phyloP scores from a whole-genome alignment of 441 rosid genomes.

The Jatropha multifida region DNA sequence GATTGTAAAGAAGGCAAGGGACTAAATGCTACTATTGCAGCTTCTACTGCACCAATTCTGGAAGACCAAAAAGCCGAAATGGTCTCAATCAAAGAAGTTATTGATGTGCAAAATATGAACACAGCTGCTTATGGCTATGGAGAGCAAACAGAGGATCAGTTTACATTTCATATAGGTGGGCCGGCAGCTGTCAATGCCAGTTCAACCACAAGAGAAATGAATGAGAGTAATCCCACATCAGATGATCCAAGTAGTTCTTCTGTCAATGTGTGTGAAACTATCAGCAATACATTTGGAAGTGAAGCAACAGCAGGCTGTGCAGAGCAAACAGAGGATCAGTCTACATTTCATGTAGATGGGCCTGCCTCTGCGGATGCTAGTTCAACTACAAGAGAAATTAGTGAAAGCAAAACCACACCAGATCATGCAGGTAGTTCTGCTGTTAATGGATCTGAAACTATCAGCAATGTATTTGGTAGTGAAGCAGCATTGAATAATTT shows the following conservation, averaged over 20 bases:
- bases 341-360: slow-evolving; percentile 16
- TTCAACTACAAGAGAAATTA: slow-evolving; percentile 20
- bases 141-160: slow-evolving; percentile 24
- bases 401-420: slow-evolving; percentile 16
- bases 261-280: slow-evolving; percentile 28
- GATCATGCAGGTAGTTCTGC: slow-evolving; percentile 14
- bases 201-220: slow-evolving; percentile 21
- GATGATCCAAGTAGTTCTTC: slow-evolving; percentile 14
- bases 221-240: slow-evolving; percentile 16
- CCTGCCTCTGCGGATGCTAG: slow-evolving; percentile 12
- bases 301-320: slow-evolving; percentile 18
- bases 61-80: slow-evolving; percentile 34
- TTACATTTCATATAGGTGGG: slow-evolving; percentile 15
- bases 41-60: slow-evolving; percentile 24
- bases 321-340: slow-evolving; percentile 26
- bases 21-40: slow-evolving; percentile 28
- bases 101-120: slow-evolving; percentile 12
- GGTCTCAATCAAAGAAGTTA: slow-evolving; percentile 20
- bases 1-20: slow-evolving; percentile 30
- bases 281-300: not conserved
- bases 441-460: slow-evolving; percentile 28
- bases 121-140: slow-evolving; percentile 18
- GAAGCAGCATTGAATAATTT: slow-evolving; percentile 4
- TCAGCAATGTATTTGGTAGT: not conserved
- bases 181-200: slow-evolving; percentile 12